Base-by-base conservation (phyloP, 768 basidiomycete genomes). In the Terana coerulea region DNA sequence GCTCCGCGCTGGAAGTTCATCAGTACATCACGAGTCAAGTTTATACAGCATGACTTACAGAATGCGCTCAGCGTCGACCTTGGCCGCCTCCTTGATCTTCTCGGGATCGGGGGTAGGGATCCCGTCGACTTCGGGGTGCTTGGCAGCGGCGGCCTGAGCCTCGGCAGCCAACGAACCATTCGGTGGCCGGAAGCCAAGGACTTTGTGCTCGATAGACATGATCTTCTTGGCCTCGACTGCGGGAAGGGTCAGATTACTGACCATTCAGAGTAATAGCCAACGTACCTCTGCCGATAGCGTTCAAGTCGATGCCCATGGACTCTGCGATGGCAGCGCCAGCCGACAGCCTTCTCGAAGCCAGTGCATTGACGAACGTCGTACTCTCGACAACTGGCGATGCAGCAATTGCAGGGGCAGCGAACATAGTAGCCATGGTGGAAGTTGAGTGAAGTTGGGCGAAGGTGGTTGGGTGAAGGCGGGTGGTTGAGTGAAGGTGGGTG, bases 201-300 rank as follows among this genome's bases (percentile, higher is more conserved):
- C 62, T 47, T 68, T 67, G 59, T 70, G 69, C 49, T 70, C 68
- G 14, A 61, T 58, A 1, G 68, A 69, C 68, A 69, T 68, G 47
- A 70, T 55, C 49, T 64, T 68, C 34, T 61, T 53, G 21, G 69
- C 68, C 41, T 70, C 67, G 15, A 51, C 61, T 63, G 51, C 14
- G 33, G 25, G 15, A 10, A 45, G 33, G 11, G n/a, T 52, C 31
- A 37, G 29, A n/a, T 5, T 12, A 19, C 28, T 24, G n/a, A n/a
- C 25, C 30, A 44, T 42, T 24, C 14, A 15, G 26, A 9, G 12
- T 26, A 11, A 5, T 11, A 21, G 25, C n/a, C 15, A 34, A 44
- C 44, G 17, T 17, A 64, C 63, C 56, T 55, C 45, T 54, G 15
- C 61, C 60, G 17, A 64, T 56, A 39, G 59, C 57, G 10, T 61